Evolutionary conservation across 352 stramenopile species (phyloP).

Genomic region (Proteromonas lacertae): DNA sequence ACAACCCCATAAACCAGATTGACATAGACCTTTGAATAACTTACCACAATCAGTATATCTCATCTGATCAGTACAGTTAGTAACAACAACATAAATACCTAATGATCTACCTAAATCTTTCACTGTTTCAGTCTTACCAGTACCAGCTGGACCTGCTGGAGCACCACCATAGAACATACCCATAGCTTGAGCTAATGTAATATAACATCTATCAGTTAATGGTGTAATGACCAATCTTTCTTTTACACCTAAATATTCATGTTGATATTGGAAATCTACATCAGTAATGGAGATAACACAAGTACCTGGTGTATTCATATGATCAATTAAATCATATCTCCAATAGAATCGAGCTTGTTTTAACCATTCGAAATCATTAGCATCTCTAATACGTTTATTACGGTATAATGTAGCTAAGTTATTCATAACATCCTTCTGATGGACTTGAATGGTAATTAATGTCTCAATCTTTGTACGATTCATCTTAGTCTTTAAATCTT

Average conservation of each 20-base stretch:
- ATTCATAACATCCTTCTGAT: slow-evolving; percentile 62
- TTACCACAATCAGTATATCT: slow-evolving; percentile 55
- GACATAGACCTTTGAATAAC: slow-evolving; percentile 53
- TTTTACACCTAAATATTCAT: slow-evolving; percentile 57
- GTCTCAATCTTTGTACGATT: slow-evolving; percentile 61
- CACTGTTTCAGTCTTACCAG: slow-evolving; percentile 32
- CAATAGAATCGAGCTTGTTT: slow-evolving; percentile 65
- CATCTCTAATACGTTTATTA: slow-evolving; percentile 48
- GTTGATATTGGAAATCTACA: slow-evolving; percentile 66
- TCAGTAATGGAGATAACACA: slow-evolving; percentile 64
- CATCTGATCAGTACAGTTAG: slow-evolving; percentile 53
- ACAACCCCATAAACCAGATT: slow-evolving; percentile 57
- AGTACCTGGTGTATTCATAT: slow-evolving; percentile 33
- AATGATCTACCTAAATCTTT: slow-evolving; percentile 52
- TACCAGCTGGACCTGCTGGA: slow-evolving; percentile 34
- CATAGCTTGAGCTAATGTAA: slow-evolving; percentile 47
- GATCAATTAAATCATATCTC: slow-evolving; percentile 26
- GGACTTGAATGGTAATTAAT: slow-evolving; percentile 64
- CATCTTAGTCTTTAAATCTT: slow-evolving; percentile 43
- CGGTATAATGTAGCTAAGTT: slow-evolving; percentile 50
- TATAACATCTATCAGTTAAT: slow-evolving; percentile 55
- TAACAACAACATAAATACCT: slow-evolving; percentile 54
- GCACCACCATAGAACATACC: slow-evolving; percentile 58
- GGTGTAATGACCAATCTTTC: slow-evolving; percentile 56
- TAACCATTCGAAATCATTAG: slow-evolving; percentile 69